Conservation (phyloP, 306 rosid species). For the Inga oerstediana region DNA sequence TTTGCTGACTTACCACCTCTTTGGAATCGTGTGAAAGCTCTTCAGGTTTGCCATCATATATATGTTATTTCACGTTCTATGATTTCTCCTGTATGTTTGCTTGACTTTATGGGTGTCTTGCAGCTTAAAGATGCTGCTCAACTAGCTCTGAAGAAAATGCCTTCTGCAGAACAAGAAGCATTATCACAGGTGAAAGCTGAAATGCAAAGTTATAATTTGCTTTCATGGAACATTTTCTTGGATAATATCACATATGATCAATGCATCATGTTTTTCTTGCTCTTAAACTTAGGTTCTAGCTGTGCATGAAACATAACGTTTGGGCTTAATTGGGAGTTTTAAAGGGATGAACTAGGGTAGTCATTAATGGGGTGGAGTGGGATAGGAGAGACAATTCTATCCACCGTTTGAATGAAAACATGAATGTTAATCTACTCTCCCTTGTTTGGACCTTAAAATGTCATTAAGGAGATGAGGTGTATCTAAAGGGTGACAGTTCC, state of each 20-base stretch:
- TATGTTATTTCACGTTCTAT: neutral
- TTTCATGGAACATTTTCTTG: conserved; percentile 20
- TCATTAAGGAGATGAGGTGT: neutral
- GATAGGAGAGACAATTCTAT: neutral
- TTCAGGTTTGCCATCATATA: conserved; percentile 66
- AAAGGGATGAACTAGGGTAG: neutral
- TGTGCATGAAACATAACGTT: conserved; percentile 5
- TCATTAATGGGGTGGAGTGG: neutral
- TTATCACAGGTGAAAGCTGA: conserved; percentile 70
- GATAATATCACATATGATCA: conserved; percentile 8
- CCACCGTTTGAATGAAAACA: neutral
- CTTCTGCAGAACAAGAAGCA: conserved; percentile 99
- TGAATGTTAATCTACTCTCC: neutral
- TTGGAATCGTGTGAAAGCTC: conserved; percentile 92
- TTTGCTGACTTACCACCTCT: conserved; percentile 91
- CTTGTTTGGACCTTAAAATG: neutral
- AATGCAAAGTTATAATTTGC: conserved; percentile 8
- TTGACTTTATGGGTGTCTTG: conserved; percentile 34
- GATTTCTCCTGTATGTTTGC: conserved; percentile 32
- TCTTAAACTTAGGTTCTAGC: conserved; percentile 5
- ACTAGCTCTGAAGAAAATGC: conserved; percentile 93
- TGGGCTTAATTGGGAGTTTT: neutral
- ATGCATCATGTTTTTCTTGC: neutral
- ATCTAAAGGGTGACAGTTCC: neutral
- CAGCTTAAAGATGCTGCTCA: conserved; percentile 98